Evolutionary conservation across 495 filamentous ascomycete species (phyloP), one percentile per base, ranked within the genome.

Genomic region (Melanomma pulvis-pyrius): DNA sequence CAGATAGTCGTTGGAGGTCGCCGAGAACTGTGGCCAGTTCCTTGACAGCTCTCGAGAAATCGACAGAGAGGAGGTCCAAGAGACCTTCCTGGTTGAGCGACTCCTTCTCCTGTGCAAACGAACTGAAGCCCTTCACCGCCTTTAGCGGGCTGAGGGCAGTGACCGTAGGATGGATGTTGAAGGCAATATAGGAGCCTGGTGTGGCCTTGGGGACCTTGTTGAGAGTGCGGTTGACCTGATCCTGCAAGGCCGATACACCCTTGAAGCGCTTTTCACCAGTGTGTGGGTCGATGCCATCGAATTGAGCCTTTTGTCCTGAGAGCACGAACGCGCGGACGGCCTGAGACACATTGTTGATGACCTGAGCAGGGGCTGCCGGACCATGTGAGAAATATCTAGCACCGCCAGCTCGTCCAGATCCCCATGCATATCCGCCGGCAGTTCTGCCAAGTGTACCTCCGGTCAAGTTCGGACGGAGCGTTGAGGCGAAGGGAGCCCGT

Each of bases 331-430:
- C 92, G 5, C 94, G 87, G 55, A 97, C 87, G 0, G 92, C 94
- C 62, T 89, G 86, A 21, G 91, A 96, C 1, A 98, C 93, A 78
- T 97, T 97, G 71, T 92, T 86, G n/a, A 98, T 82, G 21, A 98
- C 91, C 74, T 98, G 90, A 4, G 92, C 91, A 22, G 90, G 92
- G 1, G 87, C 86, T 2, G 92, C 85, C 11, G 94, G 90, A 0
- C 86, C 86, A 76, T 97, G 93, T 0, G 90, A 93, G 81, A 98
- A 98, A 77, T 90, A 92, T 51, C 94, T 84, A 17, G 87, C 88
- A 34, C 91, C 87, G 30, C 89, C 88, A 39, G 86, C 76, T 19
- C 90, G 83, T 21, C 88, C 89, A 21, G 84, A 83, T 22, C 90
- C 88, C 19, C 91, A 74, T 28, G 84, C 81, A 78, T 98, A 98